A percentile compares a stretch with the other conserved stretches of the same genome.
phyloP scores from a whole-genome alignment of 2,329 filamentous ascomycete genomes.

The Sporothrix protearum region DNA sequence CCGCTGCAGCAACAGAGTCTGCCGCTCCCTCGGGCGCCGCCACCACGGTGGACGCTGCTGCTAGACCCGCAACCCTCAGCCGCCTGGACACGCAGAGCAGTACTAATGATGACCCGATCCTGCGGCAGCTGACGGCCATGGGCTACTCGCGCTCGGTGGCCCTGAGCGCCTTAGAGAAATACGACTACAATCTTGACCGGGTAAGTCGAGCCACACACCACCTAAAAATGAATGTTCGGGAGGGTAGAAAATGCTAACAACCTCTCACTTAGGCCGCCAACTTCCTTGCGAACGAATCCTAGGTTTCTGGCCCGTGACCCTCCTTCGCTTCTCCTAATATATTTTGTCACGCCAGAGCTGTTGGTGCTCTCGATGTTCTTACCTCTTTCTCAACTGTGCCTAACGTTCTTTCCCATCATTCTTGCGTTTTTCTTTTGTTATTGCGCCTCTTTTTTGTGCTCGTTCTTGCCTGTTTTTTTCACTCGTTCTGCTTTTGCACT shows the following conservation, averaged over 20 bases:
- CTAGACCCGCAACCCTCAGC: slow-evolving; percentile 41
- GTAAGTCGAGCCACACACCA: slow-evolving; percentile 50
- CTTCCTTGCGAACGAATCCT: slow-evolving; percentile 19
- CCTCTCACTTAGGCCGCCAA: slow-evolving; percentile 2
- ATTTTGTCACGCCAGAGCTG: not conserved
- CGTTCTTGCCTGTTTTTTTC: too few relatives aligned
- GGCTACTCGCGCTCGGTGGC: slow-evolving; percentile 74
- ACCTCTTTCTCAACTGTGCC: not conserved
- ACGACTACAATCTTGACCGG: slow-evolving; percentile 93
- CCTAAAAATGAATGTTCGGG: not conserved
- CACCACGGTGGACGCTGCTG: slow-evolving; percentile 30
- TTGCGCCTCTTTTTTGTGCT: not conserved
- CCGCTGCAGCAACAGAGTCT: slow-evolving; percentile 29
- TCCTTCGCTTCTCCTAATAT: not conserved
- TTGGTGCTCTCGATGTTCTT: not conserved
- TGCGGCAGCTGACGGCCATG: slow-evolving; percentile 87
- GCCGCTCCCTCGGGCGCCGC: slow-evolving; percentile 22
- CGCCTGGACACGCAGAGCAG: slow-evolving; percentile 69
- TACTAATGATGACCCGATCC: slow-evolving; percentile 83
- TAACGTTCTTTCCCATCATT: not conserved
- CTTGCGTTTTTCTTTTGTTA: not conserved
- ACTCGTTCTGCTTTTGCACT: not conserved
- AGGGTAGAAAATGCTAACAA: not conserved
- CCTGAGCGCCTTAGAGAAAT: slow-evolving; percentile 81
- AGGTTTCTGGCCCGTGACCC: not conserved